These are phyloP conservation scores for Elaeis guineensis DNA, from an alignment of 176 grass and related monocot genomes.

Conservation along the genomic window DNA sequence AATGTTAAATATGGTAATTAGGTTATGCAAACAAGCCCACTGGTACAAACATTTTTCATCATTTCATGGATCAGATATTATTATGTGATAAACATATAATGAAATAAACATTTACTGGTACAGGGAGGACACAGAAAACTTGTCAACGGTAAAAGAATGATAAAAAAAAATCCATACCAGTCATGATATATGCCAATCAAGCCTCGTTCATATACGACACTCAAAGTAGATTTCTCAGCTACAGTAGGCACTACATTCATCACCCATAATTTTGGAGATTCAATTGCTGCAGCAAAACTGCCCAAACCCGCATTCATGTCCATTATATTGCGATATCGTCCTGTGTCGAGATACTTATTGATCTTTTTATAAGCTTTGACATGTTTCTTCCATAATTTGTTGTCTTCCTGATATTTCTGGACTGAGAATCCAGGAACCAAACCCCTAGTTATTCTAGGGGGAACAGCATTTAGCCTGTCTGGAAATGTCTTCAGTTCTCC, in stretches of 20 bases:
- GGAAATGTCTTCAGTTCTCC: conserved; percentile 63
- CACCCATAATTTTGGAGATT: conserved; percentile 71
- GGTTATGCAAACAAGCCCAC: too few relatives aligned
- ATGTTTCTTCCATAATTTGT: conserved; percentile 57
- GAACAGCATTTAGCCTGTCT: conserved; percentile 36
- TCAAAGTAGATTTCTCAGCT: conserved; percentile 58
- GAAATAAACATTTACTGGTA: too few relatives aligned
- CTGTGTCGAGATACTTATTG: conserved; percentile 42
- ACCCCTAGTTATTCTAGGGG: conserved; percentile 35
- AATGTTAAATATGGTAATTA: too few relatives aligned
- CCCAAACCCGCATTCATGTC: conserved; percentile 98
- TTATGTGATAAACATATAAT: too few relatives aligned
- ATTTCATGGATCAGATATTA: too few relatives aligned
- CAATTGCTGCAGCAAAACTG: conserved; percentile 61
- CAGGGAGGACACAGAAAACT: too few relatives aligned
- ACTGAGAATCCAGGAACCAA: conserved; percentile 36
- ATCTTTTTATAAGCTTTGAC: conserved; percentile 59
- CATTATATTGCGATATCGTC: conserved; percentile 74
- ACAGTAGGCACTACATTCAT: conserved; percentile 80
- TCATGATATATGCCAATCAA: conserved; percentile 91
- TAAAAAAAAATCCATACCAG: conserved; percentile 30
- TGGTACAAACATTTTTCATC: too few relatives aligned
- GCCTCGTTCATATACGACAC: conserved; percentile 65
- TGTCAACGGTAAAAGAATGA: background rate
- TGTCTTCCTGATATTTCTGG: conserved; percentile 48